Evolutionary conservation across 768 basidiomycete species (phyloP), one percentile per base, ranked within the genome.

Genomic region (Calocybe indica): DNA sequence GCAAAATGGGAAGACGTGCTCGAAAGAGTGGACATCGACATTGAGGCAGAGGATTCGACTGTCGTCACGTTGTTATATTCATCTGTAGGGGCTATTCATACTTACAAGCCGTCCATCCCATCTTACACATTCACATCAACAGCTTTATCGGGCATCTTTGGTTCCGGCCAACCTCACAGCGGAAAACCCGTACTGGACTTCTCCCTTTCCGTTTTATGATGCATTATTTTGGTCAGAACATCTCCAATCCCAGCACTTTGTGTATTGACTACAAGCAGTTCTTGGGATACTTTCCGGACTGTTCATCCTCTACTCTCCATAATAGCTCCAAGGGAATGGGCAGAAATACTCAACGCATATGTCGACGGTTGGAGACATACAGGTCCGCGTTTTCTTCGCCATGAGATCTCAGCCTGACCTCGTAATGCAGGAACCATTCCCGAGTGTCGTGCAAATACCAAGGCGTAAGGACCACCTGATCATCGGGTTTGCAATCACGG

Each of bases 241-340:
- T 14, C 12, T n/a, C n/a, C 40, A n/a, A 10, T 15, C 34, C n/a
- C 11, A n/a, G n/a, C 7, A 32, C 9, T 6, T 40, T 32, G 40
- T 32, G 41, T 29, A 38, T 29, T 2, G 7, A 15, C 9, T 40
- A 7, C 43, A 8, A 35, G 9, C 44, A 76, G 76, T 57, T 76
- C 75, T 5, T 78, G 76, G 76, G 75, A 78, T 51, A 73, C 72
- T 0, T 76, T 76, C 68, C 69, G 76, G 39, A 76, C 75, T 5
- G 73, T 76, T 0, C 76, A 78, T 45, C 75, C 76, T 8, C 60
- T 75, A 6, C 66, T 75, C 11, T 76, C 76, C 4, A 52, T 76
- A 31, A 63, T 66, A 6, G 67, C 70, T 1, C 76, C 76, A 10
- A 46, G 47, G 14, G 74, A 74, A 56, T 76, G 75, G 74, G 57